Evolutionary conservation across 2,329 filamentous ascomycete species (phyloP).

Genomic region (Fusarium albidum): DNA sequence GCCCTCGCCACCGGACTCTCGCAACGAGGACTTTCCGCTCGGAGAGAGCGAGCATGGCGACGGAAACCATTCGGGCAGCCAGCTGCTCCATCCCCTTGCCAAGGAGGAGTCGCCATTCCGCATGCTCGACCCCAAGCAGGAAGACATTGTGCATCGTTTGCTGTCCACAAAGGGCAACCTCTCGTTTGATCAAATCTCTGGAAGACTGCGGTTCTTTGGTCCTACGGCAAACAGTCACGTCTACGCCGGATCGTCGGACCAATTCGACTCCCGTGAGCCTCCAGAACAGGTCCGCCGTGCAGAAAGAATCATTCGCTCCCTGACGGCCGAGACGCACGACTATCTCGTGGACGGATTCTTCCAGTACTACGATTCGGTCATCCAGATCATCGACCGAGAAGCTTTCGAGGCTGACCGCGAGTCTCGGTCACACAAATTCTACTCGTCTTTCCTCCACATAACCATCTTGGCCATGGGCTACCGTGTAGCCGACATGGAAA

Average conservation of each 20-base stretch:
- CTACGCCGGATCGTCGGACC: slow-evolving; percentile 50
- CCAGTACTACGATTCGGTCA: slow-evolving; percentile 58
- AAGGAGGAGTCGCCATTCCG: slow-evolving; percentile 47
- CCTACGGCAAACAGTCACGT: slow-evolving; percentile 63
- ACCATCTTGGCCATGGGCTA: slow-evolving; percentile 61
- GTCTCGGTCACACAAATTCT: slow-evolving; percentile 56
- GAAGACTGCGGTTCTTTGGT: slow-evolving; percentile 60
- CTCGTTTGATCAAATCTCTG: slow-evolving; percentile 59
- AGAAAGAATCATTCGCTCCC: slow-evolving; percentile 56
- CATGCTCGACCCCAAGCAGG: slow-evolving; percentile 51
- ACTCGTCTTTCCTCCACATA: slow-evolving; percentile 61
- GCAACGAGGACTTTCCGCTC: slow-evolving; percentile 42
- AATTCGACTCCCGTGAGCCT: slow-evolving; percentile 48
- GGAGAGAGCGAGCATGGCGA: slow-evolving; percentile 39
- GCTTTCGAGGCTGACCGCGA: slow-evolving; percentile 59
- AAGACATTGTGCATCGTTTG: slow-evolving; percentile 57
- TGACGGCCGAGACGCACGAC: slow-evolving; percentile 57
- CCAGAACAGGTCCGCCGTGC: slow-evolving; percentile 56
- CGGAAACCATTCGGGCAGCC: slow-evolving; percentile 27
- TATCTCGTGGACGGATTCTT: slow-evolving; percentile 62
- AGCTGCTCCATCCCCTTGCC: slow-evolving; percentile 30
- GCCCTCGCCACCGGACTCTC: slow-evolving; percentile 45
- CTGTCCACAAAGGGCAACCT: slow-evolving; percentile 59
- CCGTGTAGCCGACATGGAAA: slow-evolving; percentile 57
- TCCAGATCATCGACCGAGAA: slow-evolving; percentile 58